Evolutionary conservation across 129 eudicot species (phyloP).

Genomic region (Pseudognaphalium luteoalbum): DNA sequence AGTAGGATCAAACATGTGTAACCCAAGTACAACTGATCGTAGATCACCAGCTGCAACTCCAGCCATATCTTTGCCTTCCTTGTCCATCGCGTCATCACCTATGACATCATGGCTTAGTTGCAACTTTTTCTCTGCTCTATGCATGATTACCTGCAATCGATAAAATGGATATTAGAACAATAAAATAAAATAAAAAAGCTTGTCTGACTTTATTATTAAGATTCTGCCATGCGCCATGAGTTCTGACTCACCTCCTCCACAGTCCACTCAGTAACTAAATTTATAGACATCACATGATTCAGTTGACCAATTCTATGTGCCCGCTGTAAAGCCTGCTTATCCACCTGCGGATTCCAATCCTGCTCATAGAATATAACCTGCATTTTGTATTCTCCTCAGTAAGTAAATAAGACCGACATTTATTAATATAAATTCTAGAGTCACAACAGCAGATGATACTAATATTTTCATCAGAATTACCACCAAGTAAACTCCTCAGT

Average conservation of each 20-base stretch:
- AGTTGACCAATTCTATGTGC: slow-evolving; percentile 95
- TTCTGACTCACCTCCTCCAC: slow-evolving; percentile 76
- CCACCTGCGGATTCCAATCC: slow-evolving; percentile 99
- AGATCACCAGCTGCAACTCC: slow-evolving; percentile 69
- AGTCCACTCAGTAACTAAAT: slow-evolving; percentile 71
- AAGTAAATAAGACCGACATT: not conserved
- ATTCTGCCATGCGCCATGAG: slow-evolving; percentile 3
- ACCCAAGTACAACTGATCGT: slow-evolving; percentile 71
- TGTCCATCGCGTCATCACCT: slow-evolving; percentile 58
- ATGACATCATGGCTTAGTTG: slow-evolving; percentile 88
- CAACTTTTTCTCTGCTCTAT: slow-evolving; percentile 85
- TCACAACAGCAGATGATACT: not conserved
- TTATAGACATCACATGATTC: slow-evolving; percentile 83
- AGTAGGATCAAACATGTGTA: slow-evolving; percentile 72
- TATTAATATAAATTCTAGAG: slow-evolving; percentile 8
- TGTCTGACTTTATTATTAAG: not conserved
- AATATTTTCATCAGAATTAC: not conserved
- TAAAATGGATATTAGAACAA: slow-evolving; percentile 17
- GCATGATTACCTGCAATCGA: slow-evolving; percentile 70
- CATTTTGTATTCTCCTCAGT: slow-evolving; percentile 22
- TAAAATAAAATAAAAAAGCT: not conserved
- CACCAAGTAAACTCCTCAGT: not conserved
- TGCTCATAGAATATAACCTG: slow-evolving; percentile 98
- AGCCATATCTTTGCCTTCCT: slow-evolving; percentile 49
- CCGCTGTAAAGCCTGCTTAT: slow-evolving; percentile 94